phyloP scores from a whole-genome alignment of 768 basidiomycete species.

The Phlebiopsis flavidoalba region DNA sequence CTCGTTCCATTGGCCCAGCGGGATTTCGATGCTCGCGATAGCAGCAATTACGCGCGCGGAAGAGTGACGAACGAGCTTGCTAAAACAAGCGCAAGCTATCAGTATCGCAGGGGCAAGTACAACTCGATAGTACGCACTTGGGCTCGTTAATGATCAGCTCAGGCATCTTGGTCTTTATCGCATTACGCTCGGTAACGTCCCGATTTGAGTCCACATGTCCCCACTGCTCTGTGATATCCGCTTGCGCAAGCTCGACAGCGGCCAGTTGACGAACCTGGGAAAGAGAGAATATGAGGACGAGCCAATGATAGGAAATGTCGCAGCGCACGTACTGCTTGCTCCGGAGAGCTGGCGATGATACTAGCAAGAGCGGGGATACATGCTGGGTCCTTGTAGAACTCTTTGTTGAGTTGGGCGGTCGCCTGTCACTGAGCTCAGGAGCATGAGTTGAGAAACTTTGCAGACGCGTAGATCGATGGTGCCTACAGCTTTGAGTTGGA shows the following conservation, averaged over 20 bases:
- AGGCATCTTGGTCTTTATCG: slow-evolving; percentile 83
- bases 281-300: slow-evolving; percentile 6
- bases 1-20: slow-evolving; percentile 72
- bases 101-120: slow-evolving; percentile 10
- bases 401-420: slow-evolving; percentile 84
- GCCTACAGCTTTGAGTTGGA: slow-evolving; percentile 82
- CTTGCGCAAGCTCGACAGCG: slow-evolving; percentile 94
- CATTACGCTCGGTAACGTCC: slow-evolving; percentile 61
- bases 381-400: slow-evolving; percentile 86
- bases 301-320: background rate
- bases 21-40: slow-evolving; percentile 86
- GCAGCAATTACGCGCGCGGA: slow-evolving; percentile 90
- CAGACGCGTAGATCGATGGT: slow-evolving; percentile 15
- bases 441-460: slow-evolving; percentile 4
- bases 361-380: slow-evolving; percentile 90
- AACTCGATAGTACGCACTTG: slow-evolving; percentile 45
- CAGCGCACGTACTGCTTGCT: slow-evolving; percentile 63
- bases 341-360: slow-evolving; percentile 82
- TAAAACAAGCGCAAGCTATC: slow-evolving; percentile 27
- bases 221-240: slow-evolving; percentile 78
- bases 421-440: slow-evolving; percentile 57
- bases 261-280: slow-evolving; percentile 90
- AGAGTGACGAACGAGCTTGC: slow-evolving; percentile 88
- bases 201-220: slow-evolving; percentile 73
- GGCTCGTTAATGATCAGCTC: slow-evolving; percentile 72